Percentiles rank a stretch among this genome's conserved stretches.
phyloP scores from a whole-genome alignment of 2,329 filamentous ascomycete genomes.

The Aspergillus sp. region DNA sequence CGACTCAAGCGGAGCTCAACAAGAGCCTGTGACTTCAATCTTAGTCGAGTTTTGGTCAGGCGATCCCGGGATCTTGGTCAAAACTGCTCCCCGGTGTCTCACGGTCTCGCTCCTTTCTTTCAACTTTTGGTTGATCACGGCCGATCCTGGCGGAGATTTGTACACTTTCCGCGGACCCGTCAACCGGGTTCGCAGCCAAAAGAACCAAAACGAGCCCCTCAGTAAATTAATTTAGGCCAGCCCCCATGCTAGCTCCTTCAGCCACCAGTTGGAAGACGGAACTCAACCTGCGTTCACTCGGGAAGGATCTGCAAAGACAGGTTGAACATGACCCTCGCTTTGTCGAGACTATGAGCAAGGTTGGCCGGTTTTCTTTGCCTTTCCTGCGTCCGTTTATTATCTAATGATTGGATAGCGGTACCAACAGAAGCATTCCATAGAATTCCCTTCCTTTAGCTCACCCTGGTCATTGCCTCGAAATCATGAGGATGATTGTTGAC shows the following conservation, averaged over 20 bases:
- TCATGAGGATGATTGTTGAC: neutral
- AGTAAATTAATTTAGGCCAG: slow-evolving; percentile 8
- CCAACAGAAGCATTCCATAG: neutral
- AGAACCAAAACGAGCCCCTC: neutral
- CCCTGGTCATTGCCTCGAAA: neutral
- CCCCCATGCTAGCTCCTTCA: slow-evolving; percentile 6
- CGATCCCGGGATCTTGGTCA: neutral
- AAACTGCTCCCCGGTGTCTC: neutral
- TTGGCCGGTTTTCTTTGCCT: neutral
- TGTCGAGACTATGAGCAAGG: neutral
- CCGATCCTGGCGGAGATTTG: slow-evolving; percentile 20
- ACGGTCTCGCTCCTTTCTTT: neutral
- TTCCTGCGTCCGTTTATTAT: neutral
- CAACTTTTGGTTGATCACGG: slow-evolving; percentile 11
- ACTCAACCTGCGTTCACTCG: neutral
- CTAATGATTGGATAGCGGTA: neutral
- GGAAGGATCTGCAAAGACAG: neutral
- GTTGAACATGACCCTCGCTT: slow-evolving; percentile 1
- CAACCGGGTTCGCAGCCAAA: slow-evolving; percentile 19
- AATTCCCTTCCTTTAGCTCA: neutral
- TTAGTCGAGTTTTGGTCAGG: neutral
- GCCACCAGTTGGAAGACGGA: slow-evolving; percentile 9
- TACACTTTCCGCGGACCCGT: slow-evolving; percentile 19
- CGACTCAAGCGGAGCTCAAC: neutral
- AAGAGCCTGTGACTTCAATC: neutral